Evolutionary conservation across 495 filamentous ascomycete species (phyloP).

Genomic region (Annulohypoxylon bovei): DNA sequence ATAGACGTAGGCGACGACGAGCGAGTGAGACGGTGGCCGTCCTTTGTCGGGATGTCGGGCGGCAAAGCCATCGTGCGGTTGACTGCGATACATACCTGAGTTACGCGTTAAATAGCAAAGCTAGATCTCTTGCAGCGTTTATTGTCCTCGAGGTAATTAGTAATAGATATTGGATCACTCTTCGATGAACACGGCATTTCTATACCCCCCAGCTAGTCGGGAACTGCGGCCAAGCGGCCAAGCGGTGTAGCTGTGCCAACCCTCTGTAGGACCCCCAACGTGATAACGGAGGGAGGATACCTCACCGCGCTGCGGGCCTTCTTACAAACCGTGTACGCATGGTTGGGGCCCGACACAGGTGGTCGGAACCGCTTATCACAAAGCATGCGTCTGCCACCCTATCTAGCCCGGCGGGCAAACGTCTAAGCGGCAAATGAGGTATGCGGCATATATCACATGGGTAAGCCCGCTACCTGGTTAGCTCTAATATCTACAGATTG

Average conservation of each 20-base stretch:
- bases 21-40: slow-evolving; percentile 32
- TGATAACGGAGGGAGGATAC: background rate
- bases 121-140: too few relatives aligned
- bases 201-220: background rate
- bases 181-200: background rate
- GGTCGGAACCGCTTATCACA: too few relatives aligned
- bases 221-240: background rate
- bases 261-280: background rate
- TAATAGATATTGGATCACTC: background rate
- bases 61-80: slow-evolving; percentile 28
- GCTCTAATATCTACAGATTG: background rate
- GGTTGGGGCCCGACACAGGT: too few relatives aligned
- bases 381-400: too few relatives aligned
- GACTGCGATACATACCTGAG: background rate
- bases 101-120: background rate
- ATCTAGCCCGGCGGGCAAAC: too few relatives aligned
- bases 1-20: slow-evolving; percentile 38
- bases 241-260: background rate
- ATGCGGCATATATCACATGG: background rate
- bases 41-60: slow-evolving; percentile 16
- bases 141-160: too few relatives aligned
- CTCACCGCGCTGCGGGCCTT: too few relatives aligned
- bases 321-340: too few relatives aligned
- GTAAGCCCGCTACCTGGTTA: too few relatives aligned
- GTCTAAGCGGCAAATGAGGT: too few relatives aligned